Evolutionary conservation across 2,329 filamentous ascomycete species (phyloP).

Genomic region (Sclerotinia nivalis): DNA sequence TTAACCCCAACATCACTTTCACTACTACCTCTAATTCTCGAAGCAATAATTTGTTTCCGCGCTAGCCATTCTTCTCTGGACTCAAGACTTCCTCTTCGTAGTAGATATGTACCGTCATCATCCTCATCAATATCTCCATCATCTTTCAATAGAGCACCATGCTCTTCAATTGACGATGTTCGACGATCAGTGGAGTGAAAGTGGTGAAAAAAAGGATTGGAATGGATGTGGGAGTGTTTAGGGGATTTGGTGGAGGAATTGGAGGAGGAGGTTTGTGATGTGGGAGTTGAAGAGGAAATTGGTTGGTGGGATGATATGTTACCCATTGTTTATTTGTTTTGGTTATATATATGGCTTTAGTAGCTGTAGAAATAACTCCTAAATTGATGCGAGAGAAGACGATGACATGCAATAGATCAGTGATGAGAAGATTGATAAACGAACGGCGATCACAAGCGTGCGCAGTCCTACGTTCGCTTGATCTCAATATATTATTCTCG

Average conservation of each 20-base stretch:
- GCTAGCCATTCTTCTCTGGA: constrained; percentile 18
- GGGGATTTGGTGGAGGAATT: background rate
- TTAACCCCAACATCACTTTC: background rate
- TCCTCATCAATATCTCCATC: background rate
- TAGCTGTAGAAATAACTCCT: background rate
- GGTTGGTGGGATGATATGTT: constrained; percentile 12
- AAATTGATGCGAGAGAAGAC: background rate
- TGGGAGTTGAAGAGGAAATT: background rate
- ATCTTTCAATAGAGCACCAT: background rate
- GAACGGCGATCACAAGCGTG: background rate
- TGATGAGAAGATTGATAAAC: background rate
- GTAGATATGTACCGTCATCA: constrained; percentile 18
- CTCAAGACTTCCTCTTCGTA: constrained; percentile 6
- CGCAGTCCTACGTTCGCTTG: too few species aligned
- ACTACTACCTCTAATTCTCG: background rate
- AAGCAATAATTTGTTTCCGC: constrained; percentile 1
- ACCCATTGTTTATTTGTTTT: background rate
- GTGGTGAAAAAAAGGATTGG: background rate
- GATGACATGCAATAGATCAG: background rate
- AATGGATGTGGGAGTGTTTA: background rate
- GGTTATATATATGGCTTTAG: background rate
- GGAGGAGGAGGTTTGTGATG: background rate
- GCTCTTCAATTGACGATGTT: background rate
- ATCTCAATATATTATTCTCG: too few species aligned
- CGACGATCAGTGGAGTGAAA: background rate